Percentiles rank a stretch among this genome's conserved stretches.
Evolutionary conservation across 1,284 basidiomycete species (phyloP).

Genomic region (Pseudozyma sp.): DNA sequence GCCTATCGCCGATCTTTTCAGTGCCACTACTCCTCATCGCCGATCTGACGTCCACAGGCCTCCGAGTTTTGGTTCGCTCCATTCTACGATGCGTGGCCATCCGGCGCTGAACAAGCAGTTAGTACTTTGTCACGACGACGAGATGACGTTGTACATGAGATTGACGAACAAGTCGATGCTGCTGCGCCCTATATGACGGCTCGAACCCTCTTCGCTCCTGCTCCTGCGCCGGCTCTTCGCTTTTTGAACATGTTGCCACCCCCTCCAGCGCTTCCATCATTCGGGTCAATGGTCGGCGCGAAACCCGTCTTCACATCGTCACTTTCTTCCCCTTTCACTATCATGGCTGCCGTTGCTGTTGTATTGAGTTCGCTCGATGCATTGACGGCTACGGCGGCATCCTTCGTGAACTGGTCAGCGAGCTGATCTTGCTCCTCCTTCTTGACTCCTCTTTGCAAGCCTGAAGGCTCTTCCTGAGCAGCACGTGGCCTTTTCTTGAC

Average conservation of each 20-base stretch:
- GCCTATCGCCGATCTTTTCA: too few relatives aligned
- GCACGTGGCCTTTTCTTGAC: slow-evolving; percentile 49
- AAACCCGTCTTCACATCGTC: background rate
- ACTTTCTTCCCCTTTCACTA: slow-evolving; percentile 1
- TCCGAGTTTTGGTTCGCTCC: too few relatives aligned
- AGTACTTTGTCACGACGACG: too few relatives aligned
- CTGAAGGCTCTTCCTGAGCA: background rate
- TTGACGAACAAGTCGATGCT: too few relatives aligned
- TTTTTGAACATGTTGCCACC: slow-evolving; percentile 57
- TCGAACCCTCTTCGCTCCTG: slow-evolving; percentile 57
- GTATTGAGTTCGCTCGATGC: background rate
- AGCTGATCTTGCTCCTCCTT: slow-evolving; percentile 9
- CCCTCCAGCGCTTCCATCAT: background rate
- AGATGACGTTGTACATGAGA: too few relatives aligned
- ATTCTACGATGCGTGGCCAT: too few relatives aligned
- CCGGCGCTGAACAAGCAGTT: too few relatives aligned
- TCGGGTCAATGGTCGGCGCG: slow-evolving; percentile 5
- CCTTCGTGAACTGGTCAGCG: slow-evolving; percentile 8
- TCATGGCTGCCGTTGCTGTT: background rate
- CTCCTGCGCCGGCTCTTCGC: slow-evolving; percentile 52
- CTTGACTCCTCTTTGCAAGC: slow-evolving; percentile 6
- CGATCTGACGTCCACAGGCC: too few relatives aligned
- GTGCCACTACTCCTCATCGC: too few relatives aligned
- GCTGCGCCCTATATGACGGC: slow-evolving; percentile 28
- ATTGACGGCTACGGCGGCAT: background rate